Evolutionary conservation across 208 protist species (phyloP), one percentile per base, ranked within the genome.

Genomic region (Porcisia deanei): DNA sequence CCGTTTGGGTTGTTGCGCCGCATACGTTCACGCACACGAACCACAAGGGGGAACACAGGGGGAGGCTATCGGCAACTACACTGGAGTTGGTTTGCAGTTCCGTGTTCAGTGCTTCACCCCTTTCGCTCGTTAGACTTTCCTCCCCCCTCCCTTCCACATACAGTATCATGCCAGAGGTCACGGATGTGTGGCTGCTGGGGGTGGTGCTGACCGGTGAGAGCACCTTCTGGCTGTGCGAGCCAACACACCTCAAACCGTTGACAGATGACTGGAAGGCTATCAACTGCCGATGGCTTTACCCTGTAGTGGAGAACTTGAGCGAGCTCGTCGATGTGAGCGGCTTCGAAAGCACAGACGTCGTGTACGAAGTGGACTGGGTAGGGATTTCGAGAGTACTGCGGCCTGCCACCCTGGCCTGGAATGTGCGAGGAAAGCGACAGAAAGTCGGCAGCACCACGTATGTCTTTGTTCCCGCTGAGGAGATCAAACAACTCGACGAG

Each of bases 151-250:
- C 20, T 47, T 25, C 20, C 41, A 6, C 6, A 52, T 14, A 30
- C 63, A 22, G 16, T 49, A 53, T 61, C 22, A 82, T 82, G 78
- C 71, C 78, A 1, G 78, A 78, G 43, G 73, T 71, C 65, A 80
- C 71, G 39, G 79, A 82, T 34, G 81, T 84, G 70, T 82, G 81
- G 41, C 69, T 95, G n/a, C 73, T 97, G 34, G 93, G 91, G 7
- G 89, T 95, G 10, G 93, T 88, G 43, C 81, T 97, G n/a, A 76
- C 76, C 37, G 93, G 87, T 25, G 91, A 97, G 80, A 80, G 88
- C 47, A 93, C 82, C 14, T 97, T 89, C 72, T 97, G 93, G 91
- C 76, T 97, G 37, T 86, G 88, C 49, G 82, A 88, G 69, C 90
- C 85, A 16, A 71, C 80, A 7, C 76, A 75, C 47, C 76, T 82